Base-by-base conservation (phyloP, 2,329 filamentous ascomycete species). In the Aspergillus udagawae region DNA sequence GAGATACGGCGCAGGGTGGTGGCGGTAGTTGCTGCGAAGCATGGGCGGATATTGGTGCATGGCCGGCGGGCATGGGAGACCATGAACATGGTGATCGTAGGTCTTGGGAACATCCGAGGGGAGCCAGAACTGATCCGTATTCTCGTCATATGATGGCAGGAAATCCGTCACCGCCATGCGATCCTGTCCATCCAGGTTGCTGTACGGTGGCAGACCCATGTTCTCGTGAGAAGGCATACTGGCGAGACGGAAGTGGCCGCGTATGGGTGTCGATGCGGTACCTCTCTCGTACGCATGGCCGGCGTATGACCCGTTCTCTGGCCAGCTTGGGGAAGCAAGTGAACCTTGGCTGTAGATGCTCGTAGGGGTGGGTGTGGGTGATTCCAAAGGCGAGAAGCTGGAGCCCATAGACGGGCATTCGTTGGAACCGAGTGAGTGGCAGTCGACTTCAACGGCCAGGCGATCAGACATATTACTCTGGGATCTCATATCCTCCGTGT, bases 321-420 rank as follows among this genome's bases (percentile, higher is more conserved):
- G 73, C 72, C 72, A 75, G 3, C 66, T 60, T 0, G 73, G 73
- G 0, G 73, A 75, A 32, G 71, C 68, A 57, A 75, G 51, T 7
- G 73, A 73, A 20, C 66, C 64, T 53, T 75, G 72, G 58, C 73
- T 74, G 57, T 75, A 75, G 25, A 75, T 60, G 54, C 70, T 75
- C 27, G 72, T 74, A 3, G 73, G 72, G 2, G 73, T 75, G 1
- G 71, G 72, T 20, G 71, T 75, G 0, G 73, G 73, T 29, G 73
- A 75, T 48, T 75, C 73, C 64, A 75, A 65, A 54, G 72, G 71
- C 20, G 73, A 75, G 59, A 74, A 75, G 56, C 71, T 73, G 14
- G 72, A 73, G 47, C 66, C 68, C 71, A 74, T 75, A 20, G 72
- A 75, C 5, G 73, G 73, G 57, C 73, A 75, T 54, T 73, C 73